A percentile compares a stretch with the other conserved stretches of the same genome.
Evolutionary conservation across 768 basidiomycete species (phyloP).

Genomic region (Boletus eberwhitei): DNA sequence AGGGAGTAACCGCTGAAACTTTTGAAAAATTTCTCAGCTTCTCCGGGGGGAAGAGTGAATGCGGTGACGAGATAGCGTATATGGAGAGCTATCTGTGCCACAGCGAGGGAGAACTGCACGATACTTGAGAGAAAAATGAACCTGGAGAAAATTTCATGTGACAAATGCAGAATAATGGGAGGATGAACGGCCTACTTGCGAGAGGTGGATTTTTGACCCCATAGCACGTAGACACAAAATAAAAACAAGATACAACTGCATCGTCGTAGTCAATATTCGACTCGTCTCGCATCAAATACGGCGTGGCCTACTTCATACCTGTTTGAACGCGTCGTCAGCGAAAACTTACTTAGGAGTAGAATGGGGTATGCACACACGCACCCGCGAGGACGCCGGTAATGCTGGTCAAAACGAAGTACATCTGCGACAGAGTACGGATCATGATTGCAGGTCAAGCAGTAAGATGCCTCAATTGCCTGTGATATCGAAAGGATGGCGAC

Average conservation of each 20-base stretch:
- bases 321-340: background rate
- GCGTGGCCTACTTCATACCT: slow-evolving; percentile 18
- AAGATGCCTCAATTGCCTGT: background rate
- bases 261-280: background rate
- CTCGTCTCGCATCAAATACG: background rate
- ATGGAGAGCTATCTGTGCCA: slow-evolving; percentile 5
- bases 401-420: slow-evolving; percentile 5
- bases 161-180: background rate
- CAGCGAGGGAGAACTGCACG: slow-evolving; percentile 17
- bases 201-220: slow-evolving; percentile 3
- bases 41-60: background rate
- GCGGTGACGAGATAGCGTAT: background rate
- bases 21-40: slow-evolving; percentile 1
- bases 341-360: background rate
- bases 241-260: slow-evolving; percentile 15
- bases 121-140: slow-evolving; percentile 11
- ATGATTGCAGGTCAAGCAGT: background rate
- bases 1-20: background rate
- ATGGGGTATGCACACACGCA: background rate
- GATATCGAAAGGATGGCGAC: background rate
- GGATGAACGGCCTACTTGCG: background rate
- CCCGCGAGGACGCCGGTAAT: slow-evolving; percentile 12
- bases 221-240: slow-evolving; percentile 19
- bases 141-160: background rate
- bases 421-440: background rate